These are phyloP conservation scores for Coemansia reversa DNA, from an alignment of 192 early-diverging fungal genomes.

Conservation along the genomic window DNA sequence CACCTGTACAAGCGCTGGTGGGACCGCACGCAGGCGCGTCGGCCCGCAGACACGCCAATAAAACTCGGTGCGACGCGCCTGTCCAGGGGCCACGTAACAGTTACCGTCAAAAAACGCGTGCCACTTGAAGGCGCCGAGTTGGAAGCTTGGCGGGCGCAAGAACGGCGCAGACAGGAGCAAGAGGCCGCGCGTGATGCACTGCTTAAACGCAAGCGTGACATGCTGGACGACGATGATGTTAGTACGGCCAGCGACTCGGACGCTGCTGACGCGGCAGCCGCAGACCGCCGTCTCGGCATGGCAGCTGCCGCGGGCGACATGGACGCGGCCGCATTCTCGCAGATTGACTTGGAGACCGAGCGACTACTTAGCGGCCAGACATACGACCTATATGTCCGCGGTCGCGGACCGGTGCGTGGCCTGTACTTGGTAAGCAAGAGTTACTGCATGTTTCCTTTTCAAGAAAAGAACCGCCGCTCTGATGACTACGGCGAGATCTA, in stretches of 20 bases:
- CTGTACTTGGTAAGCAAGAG: conserved; percentile 79
- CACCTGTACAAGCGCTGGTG: conserved; percentile 58
- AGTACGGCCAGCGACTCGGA: conserved; percentile 43
- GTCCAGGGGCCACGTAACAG: conserved; percentile 23
- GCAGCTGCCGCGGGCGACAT: conserved; percentile 58
- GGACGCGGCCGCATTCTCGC: conserved; percentile 37
- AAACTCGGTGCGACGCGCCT: conserved; percentile 32
- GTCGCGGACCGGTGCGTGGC: conserved; percentile 66
- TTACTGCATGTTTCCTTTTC: conserved; percentile 85
- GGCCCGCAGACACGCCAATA: conserved; percentile 5
- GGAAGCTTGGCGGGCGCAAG: conserved; percentile 61
- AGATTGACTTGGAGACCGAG: conserved; percentile 55
- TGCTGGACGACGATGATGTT: conserved; percentile 79
- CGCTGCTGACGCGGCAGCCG: conserved; percentile 15
- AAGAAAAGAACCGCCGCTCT: conserved; percentile 75
- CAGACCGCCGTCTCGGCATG: conserved; percentile 43
- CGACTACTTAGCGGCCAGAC: conserved; percentile 54
- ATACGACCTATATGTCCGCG: conserved; percentile 85
- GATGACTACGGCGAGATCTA: conserved; percentile 93
- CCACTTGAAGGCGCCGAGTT: conserved; percentile 88
- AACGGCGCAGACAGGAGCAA: conserved; percentile 65
- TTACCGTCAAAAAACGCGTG: conserved; percentile 61
- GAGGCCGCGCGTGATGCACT: conserved; percentile 73
- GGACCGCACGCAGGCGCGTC: conserved; percentile 25
- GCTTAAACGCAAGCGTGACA: conserved; percentile 61